phyloP scores from a whole-genome alignment of 306 rosid genomes.

The Corylus americana region DNA sequence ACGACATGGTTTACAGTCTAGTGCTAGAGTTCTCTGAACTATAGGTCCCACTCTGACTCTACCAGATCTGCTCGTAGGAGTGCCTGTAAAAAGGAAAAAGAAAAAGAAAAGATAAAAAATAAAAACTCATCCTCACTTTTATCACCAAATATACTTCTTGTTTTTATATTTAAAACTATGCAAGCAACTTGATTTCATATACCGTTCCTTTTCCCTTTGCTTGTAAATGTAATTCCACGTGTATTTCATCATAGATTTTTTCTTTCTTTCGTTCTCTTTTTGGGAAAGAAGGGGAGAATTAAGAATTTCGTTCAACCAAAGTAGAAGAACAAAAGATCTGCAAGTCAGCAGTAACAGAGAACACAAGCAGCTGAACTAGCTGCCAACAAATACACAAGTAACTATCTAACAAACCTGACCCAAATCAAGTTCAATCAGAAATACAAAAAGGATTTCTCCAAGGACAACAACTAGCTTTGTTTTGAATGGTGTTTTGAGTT shows the following conservation, averaged over 20 bases:
- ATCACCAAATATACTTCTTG: not conserved
- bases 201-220: too few relatives aligned
- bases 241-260: too few relatives aligned
- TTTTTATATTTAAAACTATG: not conserved
- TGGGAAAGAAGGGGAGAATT: too few relatives aligned
- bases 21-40: not conserved
- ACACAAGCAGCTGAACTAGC: not conserved
- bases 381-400: not conserved
- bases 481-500: too few relatives aligned
- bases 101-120: not conserved
- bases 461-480: too few relatives aligned
- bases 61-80: not conserved
- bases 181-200: too few relatives aligned
- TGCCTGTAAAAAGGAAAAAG: not conserved
- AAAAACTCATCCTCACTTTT: not conserved
- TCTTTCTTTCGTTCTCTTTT: too few relatives aligned
- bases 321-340: too few relatives aligned
- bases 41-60: not conserved
- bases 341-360: not conserved
- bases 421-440: too few relatives aligned
- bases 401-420: not conserved
- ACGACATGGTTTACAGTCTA: not conserved
- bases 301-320: too few relatives aligned
- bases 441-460: too few relatives aligned
- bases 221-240: too few relatives aligned